phyloP scores from a whole-genome alignment of 1,284 basidiomycete species.

The Heterobasidion occidentale region DNA sequence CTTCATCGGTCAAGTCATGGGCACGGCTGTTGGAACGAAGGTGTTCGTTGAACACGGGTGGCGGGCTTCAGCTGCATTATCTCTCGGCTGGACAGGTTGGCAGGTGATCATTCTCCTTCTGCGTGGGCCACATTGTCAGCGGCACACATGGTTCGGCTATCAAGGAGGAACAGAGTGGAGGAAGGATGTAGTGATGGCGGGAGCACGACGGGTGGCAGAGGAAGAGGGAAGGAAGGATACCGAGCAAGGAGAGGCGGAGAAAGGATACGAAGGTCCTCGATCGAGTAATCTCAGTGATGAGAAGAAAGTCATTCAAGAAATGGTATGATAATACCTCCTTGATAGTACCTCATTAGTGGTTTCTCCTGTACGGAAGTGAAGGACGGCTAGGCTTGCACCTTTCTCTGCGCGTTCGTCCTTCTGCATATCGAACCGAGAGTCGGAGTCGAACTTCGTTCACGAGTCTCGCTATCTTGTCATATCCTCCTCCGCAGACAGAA shows the following conservation, averaged over 20 bases:
- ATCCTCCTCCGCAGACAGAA: no score
- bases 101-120: conserved; percentile 29
- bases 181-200: conserved; percentile 5
- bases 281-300: no score
- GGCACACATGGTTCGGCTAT: conserved; percentile 32
- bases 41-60: conserved; percentile 45
- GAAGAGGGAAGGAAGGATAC: neutral
- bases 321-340: no score
- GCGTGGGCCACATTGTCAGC: conserved; percentile 34
- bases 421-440: no score
- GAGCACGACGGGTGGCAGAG: neutral
- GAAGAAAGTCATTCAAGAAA: no score
- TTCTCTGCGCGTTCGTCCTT: no score
- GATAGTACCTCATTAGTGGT: no score
- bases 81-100: conserved; percentile 36
- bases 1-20: conserved; percentile 44
- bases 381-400: no score
- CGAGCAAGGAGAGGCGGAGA: neutral
- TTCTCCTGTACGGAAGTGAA: no score
- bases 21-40: conserved; percentile 43
- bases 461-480: no score
- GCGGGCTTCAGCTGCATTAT: conserved; percentile 38
- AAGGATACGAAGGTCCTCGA: no score
- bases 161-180: conserved; percentile 23
- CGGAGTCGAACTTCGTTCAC: no score